Percentiles rank a stretch among this genome's conserved stretches.
These are phyloP conservation scores for Lanmaoa pseudosensibilis DNA, from an alignment of 768 basidiomycete species.

Conservation along the genomic window DNA sequence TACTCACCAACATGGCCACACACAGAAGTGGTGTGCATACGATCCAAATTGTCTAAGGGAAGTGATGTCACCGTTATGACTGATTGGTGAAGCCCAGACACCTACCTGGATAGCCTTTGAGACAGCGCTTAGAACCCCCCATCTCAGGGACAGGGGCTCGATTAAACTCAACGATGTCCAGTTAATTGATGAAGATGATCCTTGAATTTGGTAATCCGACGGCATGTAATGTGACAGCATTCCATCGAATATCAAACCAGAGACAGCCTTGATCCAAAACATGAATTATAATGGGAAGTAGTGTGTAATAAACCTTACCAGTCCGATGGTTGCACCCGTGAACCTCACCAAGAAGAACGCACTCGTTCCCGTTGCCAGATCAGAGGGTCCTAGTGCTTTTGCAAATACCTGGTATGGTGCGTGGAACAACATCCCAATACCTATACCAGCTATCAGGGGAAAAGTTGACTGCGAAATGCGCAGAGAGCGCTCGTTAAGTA, in stretches of 20 bases:
- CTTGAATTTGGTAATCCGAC: constrained; percentile 40
- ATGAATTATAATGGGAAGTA: constrained; percentile 10
- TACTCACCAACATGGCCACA: constrained; percentile 58
- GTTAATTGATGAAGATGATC: constrained; percentile 50
- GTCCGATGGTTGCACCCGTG: constrained; percentile 79
- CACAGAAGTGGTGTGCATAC: constrained; percentile 71
- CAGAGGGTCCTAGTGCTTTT: constrained; percentile 58
- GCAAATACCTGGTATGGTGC: constrained; percentile 82
- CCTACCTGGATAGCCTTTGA: constrained; percentile 65
- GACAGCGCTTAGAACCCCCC: constrained; percentile 50
- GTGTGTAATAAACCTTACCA: constrained; percentile 48
- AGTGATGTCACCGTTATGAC: constrained; percentile 11
- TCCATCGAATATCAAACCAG: constrained; percentile 71
- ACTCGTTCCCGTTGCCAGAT: constrained; percentile 77
- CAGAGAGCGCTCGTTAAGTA: constrained; percentile 55
- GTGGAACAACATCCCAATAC: constrained; percentile 82
- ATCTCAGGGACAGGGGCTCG: constrained; percentile 45
- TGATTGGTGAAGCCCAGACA: neutral
- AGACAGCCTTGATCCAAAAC: constrained; percentile 55
- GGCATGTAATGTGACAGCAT: constrained; percentile 52
- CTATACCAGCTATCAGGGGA: constrained; percentile 72
- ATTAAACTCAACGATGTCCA: constrained; percentile 51
- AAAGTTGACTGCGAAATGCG: constrained; percentile 49
- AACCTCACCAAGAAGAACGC: constrained; percentile 88
- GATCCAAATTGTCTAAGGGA: constrained; percentile 64